A percentile compares a stretch with the other conserved stretches of the same genome.
Conservation (phyloP, 306 rosid species). For the Arachis hypogaea region DNA sequence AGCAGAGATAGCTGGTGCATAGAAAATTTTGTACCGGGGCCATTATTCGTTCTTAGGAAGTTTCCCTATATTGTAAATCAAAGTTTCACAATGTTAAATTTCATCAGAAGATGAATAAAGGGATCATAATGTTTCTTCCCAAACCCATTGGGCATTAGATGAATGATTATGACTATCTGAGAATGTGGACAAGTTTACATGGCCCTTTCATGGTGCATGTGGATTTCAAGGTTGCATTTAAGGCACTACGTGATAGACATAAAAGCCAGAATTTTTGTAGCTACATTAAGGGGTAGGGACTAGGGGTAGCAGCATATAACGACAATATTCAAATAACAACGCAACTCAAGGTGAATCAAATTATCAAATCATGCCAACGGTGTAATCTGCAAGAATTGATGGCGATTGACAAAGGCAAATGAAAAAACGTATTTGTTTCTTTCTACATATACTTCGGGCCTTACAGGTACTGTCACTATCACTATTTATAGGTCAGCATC, state of each 20-base stretch:
- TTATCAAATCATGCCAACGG: not conserved
- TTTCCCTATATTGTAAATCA: constrained; percentile 49
- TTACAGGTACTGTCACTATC: not conserved
- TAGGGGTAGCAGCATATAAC: not conserved
- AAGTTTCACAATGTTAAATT: constrained; percentile 46
- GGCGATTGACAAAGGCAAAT: not conserved
- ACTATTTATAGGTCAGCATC: not conserved
- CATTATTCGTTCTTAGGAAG: constrained; percentile 36
- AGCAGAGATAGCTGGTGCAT: constrained; percentile 56
- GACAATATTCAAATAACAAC: not conserved
- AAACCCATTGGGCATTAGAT: not conserved
- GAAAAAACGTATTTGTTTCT: not conserved
- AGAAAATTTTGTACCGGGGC: constrained; percentile 45
- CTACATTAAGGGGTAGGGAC: not conserved
- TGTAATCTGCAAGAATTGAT: not conserved
- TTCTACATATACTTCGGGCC: not conserved
- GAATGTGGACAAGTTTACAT: not conserved
- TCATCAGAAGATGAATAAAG: constrained; percentile 65
- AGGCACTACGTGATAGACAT: not conserved
- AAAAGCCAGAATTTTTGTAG: not conserved
- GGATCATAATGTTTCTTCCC: constrained; percentile 28
- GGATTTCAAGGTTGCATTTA: constrained; percentile 2
- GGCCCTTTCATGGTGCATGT: not conserved
- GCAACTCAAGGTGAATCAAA: not conserved
- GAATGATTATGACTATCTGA: not conserved